Evolutionary conservation across 2,329 filamentous ascomycete genomes (phyloP).

Genomic region (Penicillium sp.): DNA sequence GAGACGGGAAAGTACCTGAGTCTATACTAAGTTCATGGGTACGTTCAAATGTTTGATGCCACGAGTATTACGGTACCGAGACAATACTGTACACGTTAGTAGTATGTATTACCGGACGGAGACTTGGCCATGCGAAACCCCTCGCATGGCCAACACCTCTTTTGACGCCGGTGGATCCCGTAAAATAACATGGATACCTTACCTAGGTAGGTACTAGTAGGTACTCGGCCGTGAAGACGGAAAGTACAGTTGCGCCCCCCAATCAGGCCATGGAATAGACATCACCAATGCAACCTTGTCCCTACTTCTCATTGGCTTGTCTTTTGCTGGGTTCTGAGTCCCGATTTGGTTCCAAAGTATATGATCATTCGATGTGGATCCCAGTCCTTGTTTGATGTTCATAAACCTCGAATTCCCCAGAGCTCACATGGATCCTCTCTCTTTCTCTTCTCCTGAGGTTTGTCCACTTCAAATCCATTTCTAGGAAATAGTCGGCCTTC

Average conservation of each 20-base stretch:
- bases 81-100: neutral
- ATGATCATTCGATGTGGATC: neutral
- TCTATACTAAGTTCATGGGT: neutral
- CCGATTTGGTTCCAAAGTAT: neutral
- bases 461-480: neutral
- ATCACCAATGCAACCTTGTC: conserved; percentile 5
- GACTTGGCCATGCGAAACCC: neutral
- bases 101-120: neutral
- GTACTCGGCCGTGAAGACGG: neutral
- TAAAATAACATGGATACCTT: neutral
- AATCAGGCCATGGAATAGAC: neutral
- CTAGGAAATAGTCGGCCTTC: neutral
- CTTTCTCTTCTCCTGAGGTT: neutral
- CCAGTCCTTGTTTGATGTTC: neutral
- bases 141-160: neutral
- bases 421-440: neutral
- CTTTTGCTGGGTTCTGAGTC: neutral
- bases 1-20: neutral
- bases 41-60: neutral
- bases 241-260: neutral
- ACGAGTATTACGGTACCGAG: neutral
- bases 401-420: conserved; percentile 16
- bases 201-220: too few relatives aligned
- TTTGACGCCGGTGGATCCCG: neutral
- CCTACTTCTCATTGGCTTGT: neutral